phyloP scores from a whole-genome alignment of 768 basidiomycete genomes.

The Russula foetens region DNA sequence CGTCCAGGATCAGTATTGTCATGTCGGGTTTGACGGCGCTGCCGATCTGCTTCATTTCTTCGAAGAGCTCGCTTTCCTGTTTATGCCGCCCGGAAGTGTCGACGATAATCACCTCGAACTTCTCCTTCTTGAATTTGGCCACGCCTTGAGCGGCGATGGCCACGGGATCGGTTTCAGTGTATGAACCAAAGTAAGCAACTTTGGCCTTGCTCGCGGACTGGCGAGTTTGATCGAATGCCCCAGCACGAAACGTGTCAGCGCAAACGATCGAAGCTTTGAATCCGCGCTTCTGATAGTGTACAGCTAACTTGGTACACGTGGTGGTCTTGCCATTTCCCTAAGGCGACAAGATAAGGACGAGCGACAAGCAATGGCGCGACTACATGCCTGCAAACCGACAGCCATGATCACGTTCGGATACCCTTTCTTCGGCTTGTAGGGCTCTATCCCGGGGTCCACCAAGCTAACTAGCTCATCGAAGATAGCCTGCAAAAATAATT shows the following conservation, averaged over 20 bases:
- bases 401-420: constrained; percentile 95
- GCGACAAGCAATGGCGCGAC: constrained; percentile 19
- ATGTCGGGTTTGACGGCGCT: constrained; percentile 91
- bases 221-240: constrained; percentile 97
- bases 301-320: constrained; percentile 97
- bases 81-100: constrained; percentile 97
- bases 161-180: constrained; percentile 98
- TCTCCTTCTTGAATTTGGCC: constrained; percentile 94
- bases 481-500: constrained; percentile 53
- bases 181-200: constrained; percentile 97
- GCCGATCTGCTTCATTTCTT: constrained; percentile 97
- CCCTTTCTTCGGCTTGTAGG: constrained; percentile 95
- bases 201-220: constrained; percentile 99
- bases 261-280: constrained; percentile 97
- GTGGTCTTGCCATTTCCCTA: constrained; percentile 99
- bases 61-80: constrained; percentile 92
- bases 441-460: constrained; percentile 92
- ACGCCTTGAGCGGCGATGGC: constrained; percentile 92
- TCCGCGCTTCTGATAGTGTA: constrained; percentile 93
- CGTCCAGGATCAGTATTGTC: constrained; percentile 92
- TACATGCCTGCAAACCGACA: constrained; percentile 79
- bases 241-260: constrained; percentile 98
- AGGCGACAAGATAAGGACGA: constrained; percentile 4
- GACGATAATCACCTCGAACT: constrained; percentile 97
- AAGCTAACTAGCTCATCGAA: constrained; percentile 94